Evolutionary conservation across 371 early-diverging fungal genomes (phyloP).

Genomic region (Syncephalastrum monosporum): DNA sequence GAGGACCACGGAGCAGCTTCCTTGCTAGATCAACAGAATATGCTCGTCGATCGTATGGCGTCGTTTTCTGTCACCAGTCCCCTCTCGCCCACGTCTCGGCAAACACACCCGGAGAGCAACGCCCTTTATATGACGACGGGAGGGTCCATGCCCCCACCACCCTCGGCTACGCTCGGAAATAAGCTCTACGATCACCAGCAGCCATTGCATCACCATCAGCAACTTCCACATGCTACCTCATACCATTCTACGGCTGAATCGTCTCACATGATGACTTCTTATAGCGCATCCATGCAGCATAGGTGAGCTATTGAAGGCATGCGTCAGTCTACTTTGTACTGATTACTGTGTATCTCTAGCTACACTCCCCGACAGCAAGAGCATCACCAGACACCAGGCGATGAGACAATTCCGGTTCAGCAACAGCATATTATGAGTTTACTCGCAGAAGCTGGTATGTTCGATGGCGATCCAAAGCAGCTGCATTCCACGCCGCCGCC

Average conservation of each 20-base stretch:
- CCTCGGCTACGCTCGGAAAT: not conserved
- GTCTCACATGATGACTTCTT: too few species aligned
- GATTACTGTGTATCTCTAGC: too few species aligned
- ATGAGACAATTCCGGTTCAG: too few species aligned
- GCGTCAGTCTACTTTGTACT: too few species aligned
- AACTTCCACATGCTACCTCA: too few species aligned
- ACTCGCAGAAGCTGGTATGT: conserved; percentile 16
- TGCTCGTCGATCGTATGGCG: conserved; percentile 3
- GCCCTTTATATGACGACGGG: not conserved
- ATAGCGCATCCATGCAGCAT: too few species aligned
- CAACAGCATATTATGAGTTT: conserved; percentile 9
- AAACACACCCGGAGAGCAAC: not conserved
- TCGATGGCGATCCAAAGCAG: conserved; percentile 12
- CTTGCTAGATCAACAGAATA: not conserved
- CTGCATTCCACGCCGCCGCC: not conserved
- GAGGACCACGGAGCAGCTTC: not conserved
- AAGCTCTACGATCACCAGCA: too few species aligned
- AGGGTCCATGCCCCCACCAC: conserved; percentile 1
- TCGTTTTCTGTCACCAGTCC: conserved; percentile 3
- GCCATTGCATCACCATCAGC: too few species aligned
- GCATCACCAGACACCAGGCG: too few species aligned
- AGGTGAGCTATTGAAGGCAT: too few species aligned
- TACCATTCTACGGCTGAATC: too few species aligned
- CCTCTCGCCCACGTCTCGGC: conserved; percentile 1
- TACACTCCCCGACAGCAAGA: too few species aligned